Percentiles rank a stretch among this genome's conserved stretches.
Evolutionary conservation across 176 grass and related monocot species (phyloP).

Genomic region (Oryza brachyantha): DNA sequence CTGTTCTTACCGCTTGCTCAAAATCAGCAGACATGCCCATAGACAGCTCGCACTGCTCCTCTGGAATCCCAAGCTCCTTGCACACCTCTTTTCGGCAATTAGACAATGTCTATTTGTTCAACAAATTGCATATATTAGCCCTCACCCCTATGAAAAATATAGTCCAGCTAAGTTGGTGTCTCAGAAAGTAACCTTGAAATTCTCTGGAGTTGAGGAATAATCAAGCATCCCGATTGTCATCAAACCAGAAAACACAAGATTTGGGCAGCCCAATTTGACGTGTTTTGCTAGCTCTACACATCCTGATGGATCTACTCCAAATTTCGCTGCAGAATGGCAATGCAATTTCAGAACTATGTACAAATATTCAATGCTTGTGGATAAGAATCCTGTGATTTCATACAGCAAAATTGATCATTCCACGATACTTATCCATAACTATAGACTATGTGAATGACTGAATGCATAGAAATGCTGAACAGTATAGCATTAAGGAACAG

Average conservation of each 20-base stretch:
- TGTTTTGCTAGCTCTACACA: conserved; percentile 82
- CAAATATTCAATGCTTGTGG: neutral
- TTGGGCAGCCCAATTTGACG: conserved; percentile 81
- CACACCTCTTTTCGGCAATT: conserved; percentile 66
- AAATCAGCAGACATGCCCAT: conserved; percentile 99
- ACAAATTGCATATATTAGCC: conserved; percentile 1
- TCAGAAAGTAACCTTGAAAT: conserved; percentile 66
- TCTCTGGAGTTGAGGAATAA: conserved; percentile 93
- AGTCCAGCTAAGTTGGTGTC: neutral
- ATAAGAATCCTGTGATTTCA: neutral
- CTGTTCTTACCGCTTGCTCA: conserved; percentile 81
- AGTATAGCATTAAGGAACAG: neutral
- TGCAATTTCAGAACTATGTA: conserved; percentile 1
- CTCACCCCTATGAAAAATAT: neutral
- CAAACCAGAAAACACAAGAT: conserved; percentile 94
- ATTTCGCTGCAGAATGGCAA: conserved; percentile 76
- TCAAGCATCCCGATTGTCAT: conserved; percentile 99
- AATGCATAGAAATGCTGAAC: neutral
- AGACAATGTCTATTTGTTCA: conserved; percentile 42
- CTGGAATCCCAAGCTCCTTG: conserved; percentile 65
- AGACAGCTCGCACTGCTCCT: conserved; percentile 82
- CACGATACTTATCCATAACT: neutral
- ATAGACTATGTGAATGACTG: neutral
- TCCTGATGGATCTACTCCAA: conserved; percentile 73
- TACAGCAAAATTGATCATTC: neutral